These are phyloP conservation scores for Saitoella complicata DNA, from an alignment of 805 yeast species.

Conservation along the genomic window DNA sequence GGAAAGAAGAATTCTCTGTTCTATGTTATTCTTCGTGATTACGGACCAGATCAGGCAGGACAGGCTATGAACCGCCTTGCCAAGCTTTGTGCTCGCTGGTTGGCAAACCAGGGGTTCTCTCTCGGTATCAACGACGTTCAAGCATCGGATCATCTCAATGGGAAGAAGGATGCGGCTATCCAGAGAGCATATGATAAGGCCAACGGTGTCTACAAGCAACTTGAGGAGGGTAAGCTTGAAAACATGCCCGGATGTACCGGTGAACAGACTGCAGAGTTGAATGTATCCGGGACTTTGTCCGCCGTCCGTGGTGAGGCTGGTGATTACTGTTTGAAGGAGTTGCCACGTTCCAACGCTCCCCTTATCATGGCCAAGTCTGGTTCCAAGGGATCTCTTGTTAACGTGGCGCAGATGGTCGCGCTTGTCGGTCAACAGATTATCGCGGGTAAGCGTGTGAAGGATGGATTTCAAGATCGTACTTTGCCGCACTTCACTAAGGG, in stretches of 20 bases:
- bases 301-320: slow-evolving; percentile 98
- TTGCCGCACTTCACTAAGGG: slow-evolving; percentile 91
- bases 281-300: slow-evolving; percentile 87
- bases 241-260: slow-evolving; percentile 99
- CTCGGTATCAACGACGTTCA: slow-evolving; percentile 97
- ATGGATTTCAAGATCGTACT: slow-evolving; percentile 98
- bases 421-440: slow-evolving; percentile 99
- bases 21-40: slow-evolving; percentile 86
- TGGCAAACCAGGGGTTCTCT: slow-evolving; percentile 92
- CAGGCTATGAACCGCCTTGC: slow-evolving; percentile 98
- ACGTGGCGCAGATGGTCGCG: slow-evolving; percentile 99
- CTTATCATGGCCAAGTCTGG: slow-evolving; percentile 99
- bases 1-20: slow-evolving; percentile 96
- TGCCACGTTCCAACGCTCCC: slow-evolving; percentile 85
- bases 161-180: slow-evolving; percentile 72
- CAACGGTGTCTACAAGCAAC: slow-evolving; percentile 71
- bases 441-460: slow-evolving; percentile 97
- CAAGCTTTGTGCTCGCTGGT: slow-evolving; percentile 86
- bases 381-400: slow-evolving; percentile 92
- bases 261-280: slow-evolving; percentile 94
- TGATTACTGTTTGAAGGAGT: slow-evolving; percentile 85
- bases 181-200: slow-evolving; percentile 80
- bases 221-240: slow-evolving; percentile 73
- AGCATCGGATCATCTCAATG: slow-evolving; percentile 64
- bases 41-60: slow-evolving; percentile 94